Conservation (phyloP, 2,329 filamentous ascomycete species). For the Penicillium sp. region DNA sequence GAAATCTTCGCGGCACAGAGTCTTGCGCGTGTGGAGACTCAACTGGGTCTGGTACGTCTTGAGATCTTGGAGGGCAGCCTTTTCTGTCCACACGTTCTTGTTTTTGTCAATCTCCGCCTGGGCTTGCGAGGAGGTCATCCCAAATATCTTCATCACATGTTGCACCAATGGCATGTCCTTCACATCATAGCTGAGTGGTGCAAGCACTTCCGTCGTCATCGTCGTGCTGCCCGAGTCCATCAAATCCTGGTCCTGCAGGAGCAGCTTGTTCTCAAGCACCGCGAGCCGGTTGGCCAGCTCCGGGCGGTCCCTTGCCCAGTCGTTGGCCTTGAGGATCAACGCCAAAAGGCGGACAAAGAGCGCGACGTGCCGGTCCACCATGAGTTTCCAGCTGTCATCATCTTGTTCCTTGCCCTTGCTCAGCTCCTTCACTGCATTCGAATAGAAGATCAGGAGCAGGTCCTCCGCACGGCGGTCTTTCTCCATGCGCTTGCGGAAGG, state of each 20-base stretch:
- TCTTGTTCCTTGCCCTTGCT: slow-evolving; percentile 68
- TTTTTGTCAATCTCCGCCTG: slow-evolving; percentile 83
- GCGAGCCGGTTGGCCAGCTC: slow-evolving; percentile 74
- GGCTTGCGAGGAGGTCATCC: slow-evolving; percentile 67
- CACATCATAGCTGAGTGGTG: slow-evolving; percentile 82
- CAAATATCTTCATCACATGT: slow-evolving; percentile 79
- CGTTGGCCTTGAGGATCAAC: slow-evolving; percentile 72
- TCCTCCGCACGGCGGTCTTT: slow-evolving; percentile 92
- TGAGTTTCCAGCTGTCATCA: slow-evolving; percentile 82
- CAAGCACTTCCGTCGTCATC: slow-evolving; percentile 70
- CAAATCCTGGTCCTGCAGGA: slow-evolving; percentile 90
- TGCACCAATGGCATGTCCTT: slow-evolving; percentile 96
- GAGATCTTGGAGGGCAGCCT: slow-evolving; percentile 81
- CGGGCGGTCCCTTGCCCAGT: slow-evolving; percentile 76
- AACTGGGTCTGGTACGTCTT: slow-evolving; percentile 90
- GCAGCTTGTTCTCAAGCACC: slow-evolving; percentile 84
- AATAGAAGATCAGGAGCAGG: slow-evolving; percentile 91
- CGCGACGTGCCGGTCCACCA: slow-evolving; percentile 91
- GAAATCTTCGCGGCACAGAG: slow-evolving; percentile 79
- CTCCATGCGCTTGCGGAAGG: slow-evolving; percentile 84
- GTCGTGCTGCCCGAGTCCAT: slow-evolving; percentile 54
- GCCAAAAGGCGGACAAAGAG: slow-evolving; percentile 85
- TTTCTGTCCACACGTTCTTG: slow-evolving; percentile 79
- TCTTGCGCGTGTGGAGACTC: slow-evolving; percentile 69
- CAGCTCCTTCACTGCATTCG: slow-evolving; percentile 84